Evolutionary conservation across 768 basidiomycete species (phyloP).

Genomic region (Pholiota molesta): DNA sequence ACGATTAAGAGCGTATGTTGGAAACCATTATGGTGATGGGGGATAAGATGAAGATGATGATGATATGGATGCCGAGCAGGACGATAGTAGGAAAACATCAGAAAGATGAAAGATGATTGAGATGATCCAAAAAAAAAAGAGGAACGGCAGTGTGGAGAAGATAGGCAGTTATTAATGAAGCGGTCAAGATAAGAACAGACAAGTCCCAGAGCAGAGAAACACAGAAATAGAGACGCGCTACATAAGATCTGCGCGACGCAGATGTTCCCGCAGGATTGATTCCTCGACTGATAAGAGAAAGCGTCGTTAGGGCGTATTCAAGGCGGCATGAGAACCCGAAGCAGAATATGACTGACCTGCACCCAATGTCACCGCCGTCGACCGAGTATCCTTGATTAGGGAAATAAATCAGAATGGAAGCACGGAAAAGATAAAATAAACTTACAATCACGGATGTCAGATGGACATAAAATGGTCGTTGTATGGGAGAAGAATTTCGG

Average conservation of each 20-base stretch:
- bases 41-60: neutral
- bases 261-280: conserved; percentile 70
- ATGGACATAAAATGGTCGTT: conserved; percentile 71
- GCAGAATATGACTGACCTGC: conserved; percentile 45
- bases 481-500: conserved; percentile 60
- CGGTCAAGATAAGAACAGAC: conserved; percentile 2
- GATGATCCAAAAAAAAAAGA: neutral
- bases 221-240: conserved; percentile 25
- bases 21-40: neutral
- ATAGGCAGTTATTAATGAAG: conserved; percentile 2
- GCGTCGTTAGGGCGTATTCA: conserved; percentile 1
- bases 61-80: neutral
- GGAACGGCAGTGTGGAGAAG: neutral
- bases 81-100: neutral
- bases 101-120: neutral
- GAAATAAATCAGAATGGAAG: conserved; percentile 4
- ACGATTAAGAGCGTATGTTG: neutral
- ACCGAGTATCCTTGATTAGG: conserved; percentile 63
- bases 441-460: conserved; percentile 79
- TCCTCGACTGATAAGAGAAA: conserved; percentile 56
- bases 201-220: conserved; percentile 15
- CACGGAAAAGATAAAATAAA: conserved; percentile 1
- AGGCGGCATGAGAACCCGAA: conserved; percentile 8
- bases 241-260: conserved; percentile 71
- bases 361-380: conserved; percentile 71